Evolutionary conservation across 768 basidiomycete genomes (phyloP).

Genomic region (Mycena latifolia): DNA sequence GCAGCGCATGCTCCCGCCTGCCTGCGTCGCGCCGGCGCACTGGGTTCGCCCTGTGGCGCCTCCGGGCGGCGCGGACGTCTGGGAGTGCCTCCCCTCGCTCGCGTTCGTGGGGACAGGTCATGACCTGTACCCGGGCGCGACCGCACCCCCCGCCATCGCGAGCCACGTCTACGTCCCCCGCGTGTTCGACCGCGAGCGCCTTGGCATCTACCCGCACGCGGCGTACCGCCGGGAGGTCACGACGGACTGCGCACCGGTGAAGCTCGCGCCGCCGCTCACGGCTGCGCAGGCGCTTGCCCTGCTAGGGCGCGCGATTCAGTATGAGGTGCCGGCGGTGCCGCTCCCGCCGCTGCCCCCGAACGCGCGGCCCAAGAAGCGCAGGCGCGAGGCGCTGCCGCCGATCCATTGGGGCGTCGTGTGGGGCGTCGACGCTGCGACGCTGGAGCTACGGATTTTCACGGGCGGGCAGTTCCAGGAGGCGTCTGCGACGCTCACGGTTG

Average conservation of each 20-base stretch:
- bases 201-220: slow-evolving; percentile 14
- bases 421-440: slow-evolving; percentile 10
- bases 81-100: slow-evolving; percentile 19
- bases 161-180: slow-evolving; percentile 29
- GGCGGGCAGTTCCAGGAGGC: slow-evolving; percentile 22
- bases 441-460: slow-evolving; percentile 18
- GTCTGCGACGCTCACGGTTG: slow-evolving; percentile 14
- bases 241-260: slow-evolving; percentile 18
- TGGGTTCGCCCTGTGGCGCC: slow-evolving; percentile 21
- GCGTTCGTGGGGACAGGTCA: slow-evolving; percentile 23
- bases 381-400: slow-evolving; percentile 15
- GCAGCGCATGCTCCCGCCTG: slow-evolving; percentile 21
- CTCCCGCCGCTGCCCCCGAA: too few species aligned
- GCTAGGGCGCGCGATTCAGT: slow-evolving; percentile 25
- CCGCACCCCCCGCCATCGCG: slow-evolving; percentile 20
- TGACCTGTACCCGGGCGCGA: slow-evolving; percentile 23
- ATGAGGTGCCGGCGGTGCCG: slow-evolving; percentile 26
- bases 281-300: slow-evolving; percentile 15
- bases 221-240: slow-evolving; percentile 19
- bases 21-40: slow-evolving; percentile 20
- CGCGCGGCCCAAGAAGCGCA: slow-evolving; percentile 21
- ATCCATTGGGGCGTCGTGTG: slow-evolving; percentile 29
- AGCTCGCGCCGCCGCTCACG: slow-evolving; percentile 18
- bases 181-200: slow-evolving; percentile 14
- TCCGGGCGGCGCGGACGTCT: slow-evolving; percentile 19